Conservation (phyloP, 2,329 filamentous ascomycete genomes). For the Fusarium sp. region DNA sequence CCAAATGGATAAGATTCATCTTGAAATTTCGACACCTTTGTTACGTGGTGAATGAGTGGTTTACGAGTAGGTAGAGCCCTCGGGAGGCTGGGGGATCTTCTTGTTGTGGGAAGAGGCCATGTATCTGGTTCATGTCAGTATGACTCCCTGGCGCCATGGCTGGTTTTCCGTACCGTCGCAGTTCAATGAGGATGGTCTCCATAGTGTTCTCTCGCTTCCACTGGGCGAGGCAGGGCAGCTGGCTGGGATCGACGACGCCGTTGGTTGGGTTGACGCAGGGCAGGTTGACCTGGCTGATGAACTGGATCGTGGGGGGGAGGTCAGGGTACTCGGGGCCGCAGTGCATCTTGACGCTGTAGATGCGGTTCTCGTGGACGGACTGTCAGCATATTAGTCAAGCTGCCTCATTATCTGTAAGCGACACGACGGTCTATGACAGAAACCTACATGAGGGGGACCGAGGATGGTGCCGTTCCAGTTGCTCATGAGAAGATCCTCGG, state of each 20-base stretch:
- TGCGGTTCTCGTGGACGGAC: slow-evolving; percentile 98
- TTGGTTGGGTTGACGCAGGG: slow-evolving; percentile 87
- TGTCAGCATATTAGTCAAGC: slow-evolving; percentile 50
- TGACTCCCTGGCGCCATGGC: not conserved
- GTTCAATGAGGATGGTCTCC: slow-evolving; percentile 91
- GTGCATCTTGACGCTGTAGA: slow-evolving; percentile 98
- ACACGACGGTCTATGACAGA: not conserved
- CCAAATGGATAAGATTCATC: slow-evolving; percentile 14
- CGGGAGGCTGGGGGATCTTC: slow-evolving; percentile 93
- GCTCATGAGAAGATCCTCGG: slow-evolving; percentile 95
- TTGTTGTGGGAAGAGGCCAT: slow-evolving; percentile 94
- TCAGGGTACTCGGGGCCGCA: slow-evolving; percentile 93
- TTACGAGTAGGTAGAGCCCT: slow-evolving; percentile 72
- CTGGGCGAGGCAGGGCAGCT: slow-evolving; percentile 85
- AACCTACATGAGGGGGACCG: slow-evolving; percentile 90
- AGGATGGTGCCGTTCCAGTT: slow-evolving; percentile 99
- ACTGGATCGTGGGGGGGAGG: slow-evolving; percentile 87
- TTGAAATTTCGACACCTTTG: slow-evolving; percentile 15
- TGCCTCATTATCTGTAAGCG: not conserved
- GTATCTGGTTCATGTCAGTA: slow-evolving; percentile 67
- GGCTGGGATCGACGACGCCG: slow-evolving; percentile 85
- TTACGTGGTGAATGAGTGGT: not conserved
- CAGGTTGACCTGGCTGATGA: slow-evolving; percentile 95
- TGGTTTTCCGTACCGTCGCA: slow-evolving; percentile 73
- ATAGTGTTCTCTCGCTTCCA: slow-evolving; percentile 96